A percentile compares a stretch with the other conserved stretches of the same genome.
Evolutionary conservation across 495 filamentous ascomycete species (phyloP).

Genomic region (Podospora pseudopauciseta): DNA sequence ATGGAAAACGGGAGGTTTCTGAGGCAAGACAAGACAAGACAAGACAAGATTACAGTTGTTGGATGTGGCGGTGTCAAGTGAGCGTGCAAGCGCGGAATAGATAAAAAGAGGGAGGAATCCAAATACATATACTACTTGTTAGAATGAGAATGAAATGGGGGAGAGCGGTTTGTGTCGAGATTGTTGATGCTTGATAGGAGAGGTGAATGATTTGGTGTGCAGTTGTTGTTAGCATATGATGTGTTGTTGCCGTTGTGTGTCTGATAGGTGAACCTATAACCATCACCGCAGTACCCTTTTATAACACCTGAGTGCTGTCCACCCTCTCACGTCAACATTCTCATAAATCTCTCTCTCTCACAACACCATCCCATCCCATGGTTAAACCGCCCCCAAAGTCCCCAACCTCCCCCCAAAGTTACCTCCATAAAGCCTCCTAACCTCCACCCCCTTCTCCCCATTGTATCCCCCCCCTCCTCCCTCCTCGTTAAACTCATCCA

Average conservation of each 20-base stretch:
- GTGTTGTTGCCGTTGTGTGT: too few species aligned
- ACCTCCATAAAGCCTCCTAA: constrained; percentile 1
- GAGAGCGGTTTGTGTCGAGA: background rate
- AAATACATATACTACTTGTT: background rate
- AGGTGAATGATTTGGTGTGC: too few species aligned
- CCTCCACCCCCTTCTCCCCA: background rate
- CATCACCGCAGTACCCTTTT: too few species aligned
- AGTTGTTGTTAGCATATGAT: too few species aligned
- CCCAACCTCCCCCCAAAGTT: background rate
- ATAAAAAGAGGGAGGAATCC: background rate
- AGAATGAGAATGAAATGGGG: background rate
- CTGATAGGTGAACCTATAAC: too few species aligned
- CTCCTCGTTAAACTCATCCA: background rate
- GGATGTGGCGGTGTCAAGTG: background rate
- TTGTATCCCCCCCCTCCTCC: background rate
- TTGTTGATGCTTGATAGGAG: background rate
- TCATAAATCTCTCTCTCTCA: too few species aligned
- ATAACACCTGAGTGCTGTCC: too few species aligned
- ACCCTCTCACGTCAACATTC: too few species aligned
- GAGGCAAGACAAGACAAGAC: too few species aligned
- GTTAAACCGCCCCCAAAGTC: background rate
- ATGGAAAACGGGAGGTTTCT: background rate
- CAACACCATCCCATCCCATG: background rate
- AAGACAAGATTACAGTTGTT: background rate
- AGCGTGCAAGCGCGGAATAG: background rate